Evolutionary conservation across 768 basidiomycete genomes (phyloP), one percentile per base, ranked within the genome.

Genomic region (Rossbeevera mucosa): DNA sequence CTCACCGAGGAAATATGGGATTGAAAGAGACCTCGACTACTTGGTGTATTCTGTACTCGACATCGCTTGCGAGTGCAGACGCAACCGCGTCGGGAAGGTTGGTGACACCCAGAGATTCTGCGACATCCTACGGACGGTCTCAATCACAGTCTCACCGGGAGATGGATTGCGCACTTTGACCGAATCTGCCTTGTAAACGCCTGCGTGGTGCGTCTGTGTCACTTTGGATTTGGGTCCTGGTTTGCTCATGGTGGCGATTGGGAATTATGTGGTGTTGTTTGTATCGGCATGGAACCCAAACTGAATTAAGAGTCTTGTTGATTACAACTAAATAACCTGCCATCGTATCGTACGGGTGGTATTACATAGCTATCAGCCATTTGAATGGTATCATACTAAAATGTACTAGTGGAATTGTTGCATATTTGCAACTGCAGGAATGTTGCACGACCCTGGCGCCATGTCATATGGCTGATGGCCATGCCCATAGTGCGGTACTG

Each of bases 41-140:
- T 66, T 98, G 91, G 69, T 95, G 92, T 65, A 97, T 81, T 53
- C 96, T 78, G 71, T 97, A 97, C 65, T 98, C 96, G 38, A 97
- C 92, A 74, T 99, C 96, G 60, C 91, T 93, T 0, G 96, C 93
- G 22, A 99, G 77, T 0, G 89, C 79, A 4, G 84, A 84, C 5
- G 92, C 88, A 22, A 96, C 88, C 3, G 77, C 65, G 48, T 94
- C 91, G 2, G 89, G 74, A 38, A 99, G 70, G 44, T 70, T 85
- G 13, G 83, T 72, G 51, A 98, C 83, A 54, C 84, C 85, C 28
- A 96, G 70, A 0, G 88, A 86, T 59, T 97, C 95, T 28, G 96
- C 94, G 43, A 88, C 85, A 73, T 98, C 94, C 94, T 95, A 48
- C 41, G 60, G 54, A 50, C 47, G 18, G 13, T 43, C 42, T 60